phyloP scores from a whole-genome alignment of 352 stramenopile species.

The Pythium rishiriense region DNA sequence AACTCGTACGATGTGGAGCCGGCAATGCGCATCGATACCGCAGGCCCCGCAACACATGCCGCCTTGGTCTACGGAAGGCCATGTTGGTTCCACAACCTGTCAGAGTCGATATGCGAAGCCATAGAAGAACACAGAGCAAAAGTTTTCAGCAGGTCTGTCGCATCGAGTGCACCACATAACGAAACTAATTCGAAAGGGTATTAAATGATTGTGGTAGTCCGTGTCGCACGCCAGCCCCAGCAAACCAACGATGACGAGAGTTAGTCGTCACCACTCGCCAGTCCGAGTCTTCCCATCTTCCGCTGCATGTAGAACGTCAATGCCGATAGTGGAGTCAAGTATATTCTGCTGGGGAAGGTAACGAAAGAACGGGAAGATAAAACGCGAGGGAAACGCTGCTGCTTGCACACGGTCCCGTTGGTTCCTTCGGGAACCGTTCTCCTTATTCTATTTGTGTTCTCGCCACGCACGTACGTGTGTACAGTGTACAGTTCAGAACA shows the following conservation, averaged over 20 bases:
- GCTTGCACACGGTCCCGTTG: neutral
- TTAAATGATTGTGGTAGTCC: neutral
- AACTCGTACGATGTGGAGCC: neutral
- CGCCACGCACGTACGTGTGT: neutral
- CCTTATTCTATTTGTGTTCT: neutral
- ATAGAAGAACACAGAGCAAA: conserved; percentile 14
- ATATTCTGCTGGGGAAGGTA: neutral
- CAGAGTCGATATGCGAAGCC: conserved; percentile 2
- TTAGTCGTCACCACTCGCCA: neutral
- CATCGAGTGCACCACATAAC: conserved; percentile 9
- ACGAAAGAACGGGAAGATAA: neutral
- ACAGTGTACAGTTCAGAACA: neutral
- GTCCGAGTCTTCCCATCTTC: neutral
- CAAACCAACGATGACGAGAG: neutral
- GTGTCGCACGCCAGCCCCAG: neutral
- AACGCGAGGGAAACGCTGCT: neutral
- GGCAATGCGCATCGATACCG: too few relatives aligned
- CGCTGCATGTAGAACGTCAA: neutral
- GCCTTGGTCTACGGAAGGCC: neutral
- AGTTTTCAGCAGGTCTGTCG: conserved; percentile 14
- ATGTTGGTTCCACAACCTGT: too few relatives aligned
- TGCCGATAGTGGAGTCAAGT: too few relatives aligned
- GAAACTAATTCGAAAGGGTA: conserved; percentile 4
- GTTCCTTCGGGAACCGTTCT: neutral
- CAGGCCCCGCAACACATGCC: neutral